phyloP scores from a whole-genome alignment of 768 basidiomycete genomes.

The Suillus occidentalis region DNA sequence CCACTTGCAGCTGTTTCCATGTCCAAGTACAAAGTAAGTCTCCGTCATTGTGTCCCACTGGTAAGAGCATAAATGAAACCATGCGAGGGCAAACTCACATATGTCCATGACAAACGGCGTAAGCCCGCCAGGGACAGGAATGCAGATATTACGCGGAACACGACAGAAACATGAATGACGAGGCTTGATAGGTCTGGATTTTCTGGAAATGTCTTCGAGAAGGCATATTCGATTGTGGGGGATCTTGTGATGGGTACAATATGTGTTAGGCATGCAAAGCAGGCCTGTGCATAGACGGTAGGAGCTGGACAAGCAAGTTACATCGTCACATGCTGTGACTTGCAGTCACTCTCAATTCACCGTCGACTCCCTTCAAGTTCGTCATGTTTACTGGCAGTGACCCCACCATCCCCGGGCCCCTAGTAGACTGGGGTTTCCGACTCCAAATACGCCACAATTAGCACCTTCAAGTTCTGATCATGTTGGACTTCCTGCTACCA shows the following conservation, averaged over 20 bases:
- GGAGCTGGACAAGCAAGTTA: too few species aligned
- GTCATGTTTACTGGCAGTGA: too few species aligned
- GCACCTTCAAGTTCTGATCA: neutral
- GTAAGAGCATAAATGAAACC: slow-evolving; percentile 4
- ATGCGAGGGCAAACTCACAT: neutral
- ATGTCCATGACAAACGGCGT: neutral
- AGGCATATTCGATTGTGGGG: neutral
- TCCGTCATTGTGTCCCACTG: neutral
- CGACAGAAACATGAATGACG: neutral
- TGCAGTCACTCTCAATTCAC: too few species aligned
- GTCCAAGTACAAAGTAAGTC: neutral
- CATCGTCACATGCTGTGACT: too few species aligned
- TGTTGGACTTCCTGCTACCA: neutral
- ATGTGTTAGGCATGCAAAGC: neutral
- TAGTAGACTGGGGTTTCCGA: too few species aligned
- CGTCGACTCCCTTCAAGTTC: too few species aligned
- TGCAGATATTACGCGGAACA: neutral
- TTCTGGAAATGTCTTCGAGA: neutral
- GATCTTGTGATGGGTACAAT: neutral
- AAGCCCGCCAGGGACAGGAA: neutral
- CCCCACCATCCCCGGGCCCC: too few species aligned
- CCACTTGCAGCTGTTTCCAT: neutral
- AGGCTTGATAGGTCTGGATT: neutral
- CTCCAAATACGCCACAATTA: too few species aligned
- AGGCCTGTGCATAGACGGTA: neutral